Percentiles rank a stretch among this genome's conserved stretches.
Evolutionary conservation across 345 rosid species (phyloP).

Genomic region (Brassica nigra): DNA sequence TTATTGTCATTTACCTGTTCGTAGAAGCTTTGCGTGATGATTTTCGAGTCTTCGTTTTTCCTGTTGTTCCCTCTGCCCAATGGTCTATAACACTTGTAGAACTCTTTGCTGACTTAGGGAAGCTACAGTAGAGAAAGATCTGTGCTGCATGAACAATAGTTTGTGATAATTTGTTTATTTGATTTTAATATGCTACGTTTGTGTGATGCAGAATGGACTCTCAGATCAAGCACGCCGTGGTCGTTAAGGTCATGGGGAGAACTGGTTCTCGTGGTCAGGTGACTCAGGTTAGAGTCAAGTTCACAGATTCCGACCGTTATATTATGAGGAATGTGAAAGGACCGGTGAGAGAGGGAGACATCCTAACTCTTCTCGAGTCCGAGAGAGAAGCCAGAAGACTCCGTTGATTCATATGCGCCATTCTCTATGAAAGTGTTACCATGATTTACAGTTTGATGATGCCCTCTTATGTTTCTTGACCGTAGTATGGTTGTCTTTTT

Average conservation of each 20-base stretch:
- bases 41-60: not conserved
- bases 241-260: constrained; percentile 72
- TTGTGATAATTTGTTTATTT: not conserved
- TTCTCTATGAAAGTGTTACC: not conserved
- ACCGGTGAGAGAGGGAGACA: constrained; percentile 81
- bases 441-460: constrained; percentile 4
- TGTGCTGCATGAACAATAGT: not conserved
- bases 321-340: constrained; percentile 92
- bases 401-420: constrained; percentile 45
- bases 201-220: constrained; percentile 65
- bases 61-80: not conserved
- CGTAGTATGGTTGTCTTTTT: not conserved
- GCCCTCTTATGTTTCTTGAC: constrained; percentile 12
- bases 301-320: constrained; percentile 44
- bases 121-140: not conserved
- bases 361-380: constrained; percentile 79
- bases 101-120: not conserved
- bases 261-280: constrained; percentile 48
- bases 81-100: not conserved
- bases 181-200: not conserved
- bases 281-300: constrained; percentile 47
- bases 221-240: constrained; percentile 76
- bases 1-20: not conserved
- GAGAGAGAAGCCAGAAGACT: constrained; percentile 92
- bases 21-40: not conserved